Conservation (phyloP, 306 rosid genomes). For the Mimosa bimucronata region DNA sequence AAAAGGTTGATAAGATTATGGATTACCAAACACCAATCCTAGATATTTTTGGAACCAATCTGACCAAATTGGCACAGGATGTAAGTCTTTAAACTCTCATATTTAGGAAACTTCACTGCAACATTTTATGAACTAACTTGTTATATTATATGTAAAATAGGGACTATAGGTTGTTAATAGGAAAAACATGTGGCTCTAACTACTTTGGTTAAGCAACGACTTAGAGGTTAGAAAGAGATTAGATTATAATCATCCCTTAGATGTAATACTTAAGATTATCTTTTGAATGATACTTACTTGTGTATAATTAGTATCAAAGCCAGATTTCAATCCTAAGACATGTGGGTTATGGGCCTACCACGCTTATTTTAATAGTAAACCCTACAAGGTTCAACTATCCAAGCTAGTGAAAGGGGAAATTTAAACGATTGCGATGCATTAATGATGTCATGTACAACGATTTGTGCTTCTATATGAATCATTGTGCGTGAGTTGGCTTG, state of each 20-base stretch:
- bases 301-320: too few relatives aligned
- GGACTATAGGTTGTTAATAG: too few relatives aligned
- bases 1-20: conserved; percentile 47
- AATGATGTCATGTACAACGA: not conserved
- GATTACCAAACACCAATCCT: conserved; percentile 59
- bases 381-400: not conserved
- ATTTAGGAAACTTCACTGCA: not conserved
- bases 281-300: too few relatives aligned
- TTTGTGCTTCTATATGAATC: not conserved
- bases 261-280: too few relatives aligned
- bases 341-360: too few relatives aligned
- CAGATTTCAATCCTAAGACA: too few relatives aligned
- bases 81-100: conserved; percentile 31
- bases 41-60: conserved; percentile 65
- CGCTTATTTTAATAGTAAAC: not conserved
- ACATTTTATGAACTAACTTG: not conserved
- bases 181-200: too few relatives aligned
- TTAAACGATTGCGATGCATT: not conserved
- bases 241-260: too few relatives aligned
- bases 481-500: not conserved
- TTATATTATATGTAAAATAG: too few relatives aligned
- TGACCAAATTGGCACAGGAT: conserved; percentile 78
- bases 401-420: not conserved
- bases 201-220: too few relatives aligned
- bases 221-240: too few relatives aligned